Conservation (phyloP, 495 filamentous ascomycete genomes). For the Penicillium diatomitis region DNA sequence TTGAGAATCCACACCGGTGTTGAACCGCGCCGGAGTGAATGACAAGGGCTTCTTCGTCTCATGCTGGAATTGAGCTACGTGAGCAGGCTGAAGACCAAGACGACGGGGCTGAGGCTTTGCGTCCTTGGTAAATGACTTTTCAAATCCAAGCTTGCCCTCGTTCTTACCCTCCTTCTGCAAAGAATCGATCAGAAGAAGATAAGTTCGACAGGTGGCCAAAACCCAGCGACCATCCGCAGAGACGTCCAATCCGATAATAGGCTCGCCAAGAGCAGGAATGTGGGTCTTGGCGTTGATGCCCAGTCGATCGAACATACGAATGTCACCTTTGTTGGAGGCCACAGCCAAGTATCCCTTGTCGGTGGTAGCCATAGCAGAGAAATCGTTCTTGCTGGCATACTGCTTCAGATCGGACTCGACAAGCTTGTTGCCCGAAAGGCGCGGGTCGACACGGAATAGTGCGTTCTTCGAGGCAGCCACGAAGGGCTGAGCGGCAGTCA, state of each 20-base stretch:
- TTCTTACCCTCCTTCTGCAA: slow-evolving; percentile 91
- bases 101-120: slow-evolving; percentile 88
- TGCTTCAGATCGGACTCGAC: slow-evolving; percentile 90
- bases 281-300: slow-evolving; percentile 97
- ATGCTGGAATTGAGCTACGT: slow-evolving; percentile 94
- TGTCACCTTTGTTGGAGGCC: slow-evolving; percentile 94
- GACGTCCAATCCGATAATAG: slow-evolving; percentile 90
- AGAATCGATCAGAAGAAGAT: slow-evolving; percentile 86
- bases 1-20: slow-evolving; percentile 67
- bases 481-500: slow-evolving; percentile 92
- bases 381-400: slow-evolving; percentile 92
- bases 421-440: slow-evolving; percentile 81
- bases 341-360: slow-evolving; percentile 95
- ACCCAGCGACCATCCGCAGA: slow-evolving; percentile 94
- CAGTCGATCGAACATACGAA: slow-evolving; percentile 90
- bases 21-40: slow-evolving; percentile 91
- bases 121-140: slow-evolving; percentile 86
- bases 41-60: slow-evolving; percentile 79
- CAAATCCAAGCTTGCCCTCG: slow-evolving; percentile 94
- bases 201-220: slow-evolving; percentile 88
- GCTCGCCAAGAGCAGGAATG: slow-evolving; percentile 89
- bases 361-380: slow-evolving; percentile 87
- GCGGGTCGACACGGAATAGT: slow-evolving; percentile 89
- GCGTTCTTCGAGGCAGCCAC: slow-evolving; percentile 86
- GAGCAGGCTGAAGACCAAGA: slow-evolving; percentile 73